Conservation (phyloP, 352 stramenopile species). For the Hyaloperonospora brassicae region DNA sequence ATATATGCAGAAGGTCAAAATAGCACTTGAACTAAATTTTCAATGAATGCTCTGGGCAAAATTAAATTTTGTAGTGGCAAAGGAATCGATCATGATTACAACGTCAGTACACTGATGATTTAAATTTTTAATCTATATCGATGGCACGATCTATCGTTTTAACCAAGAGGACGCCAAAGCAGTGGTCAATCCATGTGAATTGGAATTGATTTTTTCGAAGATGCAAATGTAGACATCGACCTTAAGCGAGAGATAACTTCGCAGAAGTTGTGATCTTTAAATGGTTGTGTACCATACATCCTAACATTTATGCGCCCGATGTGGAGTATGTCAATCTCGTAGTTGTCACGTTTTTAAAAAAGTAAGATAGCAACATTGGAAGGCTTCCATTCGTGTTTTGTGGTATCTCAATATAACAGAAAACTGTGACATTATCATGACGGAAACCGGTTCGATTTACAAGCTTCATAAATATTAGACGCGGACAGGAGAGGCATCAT, state of each 20-base stretch:
- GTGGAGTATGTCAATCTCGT: not conserved
- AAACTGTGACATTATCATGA: not conserved
- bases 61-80: not conserved
- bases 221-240: constrained; percentile 1
- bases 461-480: no score
- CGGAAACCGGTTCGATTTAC: not conserved
- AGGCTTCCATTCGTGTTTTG: not conserved
- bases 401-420: not conserved
- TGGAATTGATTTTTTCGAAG: constrained; percentile 1
- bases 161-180: constrained; percentile 6
- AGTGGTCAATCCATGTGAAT: constrained; percentile 4
- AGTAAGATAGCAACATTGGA: not conserved
- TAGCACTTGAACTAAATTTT: not conserved
- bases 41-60: not conserved
- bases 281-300: not conserved
- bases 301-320: not conserved
- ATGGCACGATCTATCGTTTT: constrained; percentile 1
- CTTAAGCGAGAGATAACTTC: not conserved
- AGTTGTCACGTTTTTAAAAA: not conserved
- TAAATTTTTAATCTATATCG: not conserved
- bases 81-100: not conserved
- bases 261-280: not conserved
- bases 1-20: not conserved
- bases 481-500: no score
- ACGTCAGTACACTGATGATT: not conserved